Evolutionary conservation across 371 early-diverging fungal genomes (phyloP), one percentile per base, ranked within the genome.

Genomic region (Smittium culicis): DNA sequence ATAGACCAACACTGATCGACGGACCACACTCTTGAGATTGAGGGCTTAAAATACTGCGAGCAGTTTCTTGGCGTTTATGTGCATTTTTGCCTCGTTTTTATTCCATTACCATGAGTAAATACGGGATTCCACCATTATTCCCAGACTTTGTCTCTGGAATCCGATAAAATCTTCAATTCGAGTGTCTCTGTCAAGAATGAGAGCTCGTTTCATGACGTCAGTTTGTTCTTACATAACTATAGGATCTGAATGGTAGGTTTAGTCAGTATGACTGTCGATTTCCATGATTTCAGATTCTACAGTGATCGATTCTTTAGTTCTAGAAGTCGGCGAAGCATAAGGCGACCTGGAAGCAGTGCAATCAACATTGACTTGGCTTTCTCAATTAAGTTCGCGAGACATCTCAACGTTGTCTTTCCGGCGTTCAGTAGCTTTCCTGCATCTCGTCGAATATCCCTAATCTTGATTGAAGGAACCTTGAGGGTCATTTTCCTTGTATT

Each of bases 301-400:
- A n/a, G n/a, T n/a, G n/a, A n/a, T n/a, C n/a, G n/a, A n/a, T n/a
- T n/a, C n/a, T n/a, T n/a, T n/a, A n/a, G n/a, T n/a, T n/a, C n/a
- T n/a, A n/a, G n/a, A n/a, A n/a, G n/a, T n/a, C n/a, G n/a, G n/a
- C n/a, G n/a, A n/a, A n/a, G n/a, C n/a, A n/a, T n/a, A n/a, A n/a
- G n/a, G n/a, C n/a, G n/a, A n/a, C n/a, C n/a, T n/a, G n/a, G n/a
- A n/a, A n/a, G n/a, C n/a, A n/a, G n/a, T n/a, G n/a, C n/a, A n/a
- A 57, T 54, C 2, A 35, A 25, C 0, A 69, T 24, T 27, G 70
- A 57, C 31, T 32, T 33, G 31, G 67, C 14, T n/a, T 35, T 11
- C 54, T 66, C 70, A 2, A 69, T 69, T n/a, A n/a, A n/a, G n/a
- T n/a, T n/a, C n/a, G n/a, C n/a, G n/a, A n/a, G n/a, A n/a, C n/a